Conservation (phyloP, 768 basidiomycete species). For the Trametes cinnabarina region DNA sequence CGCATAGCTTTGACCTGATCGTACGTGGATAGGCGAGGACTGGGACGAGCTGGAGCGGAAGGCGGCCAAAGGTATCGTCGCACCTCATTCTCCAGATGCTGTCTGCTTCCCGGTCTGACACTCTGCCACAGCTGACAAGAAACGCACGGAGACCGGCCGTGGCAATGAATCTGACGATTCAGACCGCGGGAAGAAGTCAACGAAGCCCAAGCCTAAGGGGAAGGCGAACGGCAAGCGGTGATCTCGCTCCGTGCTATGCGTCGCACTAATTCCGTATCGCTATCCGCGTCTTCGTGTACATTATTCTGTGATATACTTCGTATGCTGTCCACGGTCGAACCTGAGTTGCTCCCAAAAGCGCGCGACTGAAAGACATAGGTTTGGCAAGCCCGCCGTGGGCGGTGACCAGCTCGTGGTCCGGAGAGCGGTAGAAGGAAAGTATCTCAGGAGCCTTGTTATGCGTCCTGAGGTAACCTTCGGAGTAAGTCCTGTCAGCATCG, state of each 20-base stretch:
- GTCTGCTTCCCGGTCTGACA: too few relatives aligned
- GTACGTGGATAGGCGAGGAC: conserved; percentile 83
- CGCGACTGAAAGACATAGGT: background rate
- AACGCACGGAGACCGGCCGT: conserved; percentile 34
- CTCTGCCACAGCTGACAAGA: conserved; percentile 55
- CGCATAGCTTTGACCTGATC: background rate
- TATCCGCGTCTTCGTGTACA: background rate
- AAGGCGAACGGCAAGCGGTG: conserved; percentile 30
- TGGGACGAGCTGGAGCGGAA: conserved; percentile 96
- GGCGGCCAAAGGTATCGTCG: conserved; percentile 71
- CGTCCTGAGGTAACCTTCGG: too few relatives aligned
- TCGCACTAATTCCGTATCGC: background rate
- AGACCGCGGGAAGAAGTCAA: conserved; percentile 42
- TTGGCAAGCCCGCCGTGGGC: too few relatives aligned
- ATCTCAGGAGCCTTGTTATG: too few relatives aligned
- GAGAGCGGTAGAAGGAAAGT: too few relatives aligned
- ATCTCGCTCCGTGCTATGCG: background rate
- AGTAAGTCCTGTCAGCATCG: too few relatives aligned
- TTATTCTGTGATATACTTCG: background rate
- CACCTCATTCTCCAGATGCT: background rate
- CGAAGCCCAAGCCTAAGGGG: conserved; percentile 30
- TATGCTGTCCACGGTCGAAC: background rate
- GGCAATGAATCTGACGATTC: conserved; percentile 40
- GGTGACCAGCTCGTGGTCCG: too few relatives aligned
- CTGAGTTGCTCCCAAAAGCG: background rate